These are phyloP conservation scores for Bruguiera hainesii DNA, from an alignment of 441 rosid species.

Conservation along the genomic window DNA sequence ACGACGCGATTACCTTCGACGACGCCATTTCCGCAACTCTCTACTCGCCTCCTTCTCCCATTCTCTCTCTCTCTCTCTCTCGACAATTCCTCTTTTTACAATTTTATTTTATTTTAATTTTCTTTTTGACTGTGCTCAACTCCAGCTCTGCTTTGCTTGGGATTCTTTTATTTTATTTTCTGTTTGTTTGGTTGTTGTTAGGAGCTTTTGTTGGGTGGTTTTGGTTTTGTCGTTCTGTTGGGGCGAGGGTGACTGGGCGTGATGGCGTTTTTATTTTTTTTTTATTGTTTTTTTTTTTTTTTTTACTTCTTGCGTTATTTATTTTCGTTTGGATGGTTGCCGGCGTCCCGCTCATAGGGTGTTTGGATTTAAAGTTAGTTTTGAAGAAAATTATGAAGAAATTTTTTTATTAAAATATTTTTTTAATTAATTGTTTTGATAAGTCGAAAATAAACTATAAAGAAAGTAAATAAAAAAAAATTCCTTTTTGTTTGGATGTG, in stretches of 20 bases:
- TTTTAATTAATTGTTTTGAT: too few species aligned
- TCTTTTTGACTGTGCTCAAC: neutral
- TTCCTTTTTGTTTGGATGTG: too few species aligned
- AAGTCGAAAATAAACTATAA: too few species aligned
- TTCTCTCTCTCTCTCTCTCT: neutral
- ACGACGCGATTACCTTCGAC: slow-evolving; percentile 56
- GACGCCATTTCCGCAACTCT: slow-evolving; percentile 53
- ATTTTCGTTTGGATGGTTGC: too few species aligned
- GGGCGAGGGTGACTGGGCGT: slow-evolving; percentile 30
- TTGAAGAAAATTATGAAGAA: too few species aligned
- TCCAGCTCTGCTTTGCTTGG: too few species aligned
- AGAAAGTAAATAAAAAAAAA: too few species aligned
- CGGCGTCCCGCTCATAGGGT: too few species aligned
- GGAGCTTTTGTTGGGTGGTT: slow-evolving; percentile 11
- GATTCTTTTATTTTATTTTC: neutral
- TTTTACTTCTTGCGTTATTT: too few species aligned
- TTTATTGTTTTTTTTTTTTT: too few species aligned
- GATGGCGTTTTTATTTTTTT: neutral
- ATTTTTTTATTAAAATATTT: too few species aligned
- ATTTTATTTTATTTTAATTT: neutral
- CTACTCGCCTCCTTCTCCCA: slow-evolving; percentile 7
- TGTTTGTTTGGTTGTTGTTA: slow-evolving; percentile 14
- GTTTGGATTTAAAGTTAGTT: too few species aligned
- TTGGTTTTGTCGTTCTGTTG: slow-evolving; percentile 29
- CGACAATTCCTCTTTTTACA: slow-evolving; percentile 1